phyloP scores from a whole-genome alignment of 345 rosid genomes.

The Linum usitatissimum region DNA sequence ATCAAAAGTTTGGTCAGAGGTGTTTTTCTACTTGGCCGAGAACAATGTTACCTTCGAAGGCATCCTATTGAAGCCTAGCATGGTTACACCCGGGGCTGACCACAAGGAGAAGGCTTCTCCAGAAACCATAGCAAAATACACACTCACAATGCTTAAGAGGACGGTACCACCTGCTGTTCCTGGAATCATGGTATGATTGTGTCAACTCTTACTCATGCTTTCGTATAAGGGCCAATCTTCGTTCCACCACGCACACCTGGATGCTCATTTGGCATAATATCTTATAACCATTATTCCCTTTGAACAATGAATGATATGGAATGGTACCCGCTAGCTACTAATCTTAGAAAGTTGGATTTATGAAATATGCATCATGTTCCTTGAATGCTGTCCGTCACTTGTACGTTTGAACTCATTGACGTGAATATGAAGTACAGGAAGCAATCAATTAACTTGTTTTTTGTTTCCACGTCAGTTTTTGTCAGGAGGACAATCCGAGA shows the following conservation, averaged over 20 bases:
- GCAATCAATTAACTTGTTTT: background rate
- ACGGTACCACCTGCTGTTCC: slow-evolving; percentile 98
- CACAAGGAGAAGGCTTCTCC: slow-evolving; percentile 88
- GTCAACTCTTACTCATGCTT: slow-evolving; percentile 7
- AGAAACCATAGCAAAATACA: slow-evolving; percentile 73
- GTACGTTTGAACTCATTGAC: background rate
- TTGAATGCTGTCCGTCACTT: background rate
- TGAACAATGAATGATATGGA: background rate
- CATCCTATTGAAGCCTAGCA: slow-evolving; percentile 92
- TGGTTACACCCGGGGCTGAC: slow-evolving; percentile 72
- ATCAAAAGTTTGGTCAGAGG: slow-evolving; percentile 96
- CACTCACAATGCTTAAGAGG: slow-evolving; percentile 82
- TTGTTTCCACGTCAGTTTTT: slow-evolving; percentile 44
- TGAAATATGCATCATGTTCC: background rate
- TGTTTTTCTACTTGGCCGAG: slow-evolving; percentile 86
- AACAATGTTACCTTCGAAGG: slow-evolving; percentile 87
- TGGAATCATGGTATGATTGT: slow-evolving; percentile 67
- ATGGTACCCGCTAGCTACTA: background rate
- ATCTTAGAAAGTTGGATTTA: background rate
- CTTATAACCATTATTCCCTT: background rate
- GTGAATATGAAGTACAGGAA: background rate
- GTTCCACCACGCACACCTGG: background rate
- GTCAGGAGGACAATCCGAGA: slow-evolving; percentile 97
- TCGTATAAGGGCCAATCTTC: background rate
- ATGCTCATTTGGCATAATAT: background rate